Percentiles rank a stretch among this genome's conserved stretches.
phyloP scores from a whole-genome alignment of 352 stramenopile species.

The Lagenidium giganteum region DNA sequence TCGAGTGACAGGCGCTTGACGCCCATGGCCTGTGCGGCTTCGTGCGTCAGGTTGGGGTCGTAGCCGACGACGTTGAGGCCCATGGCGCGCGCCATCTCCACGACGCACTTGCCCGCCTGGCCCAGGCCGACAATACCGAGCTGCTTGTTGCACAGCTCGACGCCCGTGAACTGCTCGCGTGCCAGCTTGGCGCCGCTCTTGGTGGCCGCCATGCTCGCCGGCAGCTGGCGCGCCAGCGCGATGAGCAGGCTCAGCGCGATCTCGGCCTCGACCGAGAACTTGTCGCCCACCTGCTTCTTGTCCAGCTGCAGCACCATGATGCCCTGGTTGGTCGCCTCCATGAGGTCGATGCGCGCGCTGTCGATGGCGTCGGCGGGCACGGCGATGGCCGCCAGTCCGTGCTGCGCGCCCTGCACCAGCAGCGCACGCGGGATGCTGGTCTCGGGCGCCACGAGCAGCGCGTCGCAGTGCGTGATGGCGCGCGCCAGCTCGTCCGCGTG shows the following conservation, averaged over 20 bases:
- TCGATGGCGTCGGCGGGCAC: constrained; percentile 53
- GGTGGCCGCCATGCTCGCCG: constrained; percentile 35
- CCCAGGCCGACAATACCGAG: constrained; percentile 72
- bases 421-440: constrained; percentile 40
- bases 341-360: constrained; percentile 57
- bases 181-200: constrained; percentile 13
- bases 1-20: constrained; percentile 57
- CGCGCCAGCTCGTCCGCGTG: constrained; percentile 26
- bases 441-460: constrained; percentile 43
- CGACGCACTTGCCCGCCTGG: constrained; percentile 62
- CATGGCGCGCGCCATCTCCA: constrained; percentile 70
- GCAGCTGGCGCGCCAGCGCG: constrained; percentile 56
- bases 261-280: constrained; percentile 73
- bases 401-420: constrained; percentile 31
- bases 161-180: constrained; percentile 50
- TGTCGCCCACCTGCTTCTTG: constrained; percentile 63
- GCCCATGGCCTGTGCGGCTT: constrained; percentile 51
- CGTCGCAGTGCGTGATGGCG: constrained; percentile 47
- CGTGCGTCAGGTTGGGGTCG: constrained; percentile 72
- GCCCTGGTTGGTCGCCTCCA: constrained; percentile 70
- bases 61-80: constrained; percentile 64
- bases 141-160: constrained; percentile 52
- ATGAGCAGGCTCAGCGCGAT: constrained; percentile 59
- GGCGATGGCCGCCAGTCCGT: constrained; percentile 47
- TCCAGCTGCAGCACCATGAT: constrained; percentile 76